Base-by-base conservation (phyloP, 345 rosid species). In the Linum usitatissimum region DNA sequence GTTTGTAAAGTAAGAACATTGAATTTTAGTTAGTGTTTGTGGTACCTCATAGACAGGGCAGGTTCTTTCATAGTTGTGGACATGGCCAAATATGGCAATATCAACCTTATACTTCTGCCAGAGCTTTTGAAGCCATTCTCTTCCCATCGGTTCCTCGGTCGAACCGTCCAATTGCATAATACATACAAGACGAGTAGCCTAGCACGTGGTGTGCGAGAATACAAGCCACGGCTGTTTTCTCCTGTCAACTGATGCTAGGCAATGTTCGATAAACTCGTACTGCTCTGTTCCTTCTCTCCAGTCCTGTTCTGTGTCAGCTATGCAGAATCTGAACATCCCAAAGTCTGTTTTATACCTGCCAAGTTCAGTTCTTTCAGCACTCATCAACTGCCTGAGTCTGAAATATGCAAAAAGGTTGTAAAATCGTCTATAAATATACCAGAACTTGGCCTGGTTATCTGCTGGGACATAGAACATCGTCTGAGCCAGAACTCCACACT, bases 371-470 rank as follows among this genome's bases (percentile, higher is more conserved):
- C 38, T 34, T 4, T 34, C 38, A 34, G 38, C 38, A 34, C 38
- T 34, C 38, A 34, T 34, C 28, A 23, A 23, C 28, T 7, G 48
- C 10, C 51, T 3, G 17, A 45, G 51, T 45, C 10, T 3, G 17
- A 15, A 45, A 45, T 1, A 13, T 45, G 51, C 14, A 6, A 45
- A 45, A 23, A 34, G 0, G 15, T 45, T 45, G 51, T 10, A 13
- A 10, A 45, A 45, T 55, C 58, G 2, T 61, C 9, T n/a, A 36
- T 23, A 23, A 23, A 61, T 53, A 72, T 76, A 85, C 91, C 91
- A 85, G 63, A 79, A 85, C 67, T 85, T 85, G 1, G 87, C 86
- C 65, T 74, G 72, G 79, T 81, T 81, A 74, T 81, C 81, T 6
- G 85, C 79, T 9, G 85, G 85, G 60, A 72, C 73, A 68, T 74